Conservation (phyloP, 2,329 filamentous ascomycete genomes). For the Chaetomium globosum region DNA sequence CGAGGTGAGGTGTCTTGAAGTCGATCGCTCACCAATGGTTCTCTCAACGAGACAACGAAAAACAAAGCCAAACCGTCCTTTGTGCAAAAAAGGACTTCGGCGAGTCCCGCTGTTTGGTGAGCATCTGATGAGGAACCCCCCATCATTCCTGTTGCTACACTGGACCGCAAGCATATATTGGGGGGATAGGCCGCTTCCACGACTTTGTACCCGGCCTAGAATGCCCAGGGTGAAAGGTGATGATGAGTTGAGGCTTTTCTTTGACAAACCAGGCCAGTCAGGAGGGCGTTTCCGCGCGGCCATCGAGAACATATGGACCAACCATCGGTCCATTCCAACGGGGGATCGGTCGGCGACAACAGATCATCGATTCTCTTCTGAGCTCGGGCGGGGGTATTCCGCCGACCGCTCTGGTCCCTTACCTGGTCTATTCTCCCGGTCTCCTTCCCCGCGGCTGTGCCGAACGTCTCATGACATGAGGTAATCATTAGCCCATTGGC, state of each 20-base stretch:
- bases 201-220: neutral
- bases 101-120: neutral
- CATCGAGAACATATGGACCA: constrained; percentile 6
- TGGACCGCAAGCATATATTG: too few species aligned
- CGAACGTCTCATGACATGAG: neutral
- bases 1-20: neutral
- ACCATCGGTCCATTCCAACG: neutral
- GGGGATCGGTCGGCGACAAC: constrained; percentile 2
- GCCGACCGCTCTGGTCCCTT: neutral
- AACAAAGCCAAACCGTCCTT: neutral
- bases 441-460: neutral
- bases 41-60: neutral
- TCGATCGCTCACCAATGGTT: neutral
- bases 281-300: neutral
- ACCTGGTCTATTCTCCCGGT: constrained; percentile 3
- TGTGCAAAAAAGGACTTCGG: neutral
- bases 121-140: neutral
- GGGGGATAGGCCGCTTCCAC: neutral
- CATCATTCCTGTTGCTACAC: neutral
- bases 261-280: neutral
- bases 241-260: neutral
- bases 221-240: neutral
- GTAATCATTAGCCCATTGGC: neutral
- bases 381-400: neutral
- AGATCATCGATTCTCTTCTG: neutral